Conservation (phyloP, 1,284 basidiomycete genomes). For the Violaceomyces palustris region DNA sequence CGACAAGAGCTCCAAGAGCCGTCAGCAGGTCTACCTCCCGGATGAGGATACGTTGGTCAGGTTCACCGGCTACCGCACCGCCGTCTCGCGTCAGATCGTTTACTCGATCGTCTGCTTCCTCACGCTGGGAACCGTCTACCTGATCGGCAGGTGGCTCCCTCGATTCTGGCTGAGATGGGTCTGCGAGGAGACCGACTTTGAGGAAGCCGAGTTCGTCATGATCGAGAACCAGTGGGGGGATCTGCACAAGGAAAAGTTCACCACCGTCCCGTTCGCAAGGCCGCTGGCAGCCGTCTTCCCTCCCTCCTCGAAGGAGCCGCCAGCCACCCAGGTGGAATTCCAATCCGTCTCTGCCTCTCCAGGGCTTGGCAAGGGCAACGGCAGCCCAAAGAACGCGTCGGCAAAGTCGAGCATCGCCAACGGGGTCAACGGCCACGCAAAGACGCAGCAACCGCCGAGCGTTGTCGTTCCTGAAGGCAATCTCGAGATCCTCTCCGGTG, state of each 20-base stretch:
- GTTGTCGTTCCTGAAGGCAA: background rate
- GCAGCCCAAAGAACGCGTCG: constrained; percentile 15
- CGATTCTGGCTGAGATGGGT: constrained; percentile 81
- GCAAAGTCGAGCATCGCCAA: constrained; percentile 33
- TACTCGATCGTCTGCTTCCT: constrained; percentile 72
- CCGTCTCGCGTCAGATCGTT: constrained; percentile 62
- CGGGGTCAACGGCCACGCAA: constrained; percentile 8
- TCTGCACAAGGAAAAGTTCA: constrained; percentile 30
- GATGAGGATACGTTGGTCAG: constrained; percentile 89
- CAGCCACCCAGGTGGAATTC: constrained; percentile 42
- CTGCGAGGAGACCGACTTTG: constrained; percentile 77
- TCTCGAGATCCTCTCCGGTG: constrained; percentile 29
- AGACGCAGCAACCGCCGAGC: background rate
- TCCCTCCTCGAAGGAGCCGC: constrained; percentile 44
- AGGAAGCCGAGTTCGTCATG: constrained; percentile 68
- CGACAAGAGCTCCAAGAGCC: constrained; percentile 41
- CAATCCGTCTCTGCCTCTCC: constrained; percentile 26
- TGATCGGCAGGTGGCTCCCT: constrained; percentile 91
- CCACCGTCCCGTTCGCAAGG: constrained; percentile 45
- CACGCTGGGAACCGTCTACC: constrained; percentile 69
- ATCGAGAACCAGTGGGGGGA: constrained; percentile 64
- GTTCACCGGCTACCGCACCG: constrained; percentile 79
- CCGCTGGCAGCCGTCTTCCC: constrained; percentile 48
- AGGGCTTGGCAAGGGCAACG: constrained; percentile 20
- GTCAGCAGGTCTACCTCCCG: constrained; percentile 79